Evolutionary conservation across 1,139 yeast species (phyloP).

Genomic region (Scheffersomyces quercinus): DNA sequence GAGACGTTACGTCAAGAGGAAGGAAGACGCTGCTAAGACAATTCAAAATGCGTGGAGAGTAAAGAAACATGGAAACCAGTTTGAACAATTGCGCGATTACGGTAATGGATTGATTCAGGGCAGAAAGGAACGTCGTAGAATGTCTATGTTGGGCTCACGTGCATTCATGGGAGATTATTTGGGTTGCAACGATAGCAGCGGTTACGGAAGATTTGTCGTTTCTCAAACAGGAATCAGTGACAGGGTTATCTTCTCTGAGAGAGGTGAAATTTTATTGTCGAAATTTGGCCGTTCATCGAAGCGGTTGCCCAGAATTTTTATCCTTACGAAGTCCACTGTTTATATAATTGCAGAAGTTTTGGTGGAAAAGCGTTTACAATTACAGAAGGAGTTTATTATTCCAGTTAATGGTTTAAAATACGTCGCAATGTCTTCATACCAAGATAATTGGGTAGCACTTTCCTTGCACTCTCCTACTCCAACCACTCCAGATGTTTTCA

Average conservation of each 20-base stretch:
- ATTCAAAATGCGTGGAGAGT: slow-evolving; percentile 87
- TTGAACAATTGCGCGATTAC: slow-evolving; percentile 78
- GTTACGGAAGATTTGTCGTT: slow-evolving; percentile 68
- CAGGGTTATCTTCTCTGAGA: slow-evolving; percentile 70
- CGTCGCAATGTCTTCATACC: slow-evolving; percentile 69
- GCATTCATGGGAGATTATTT: slow-evolving; percentile 95
- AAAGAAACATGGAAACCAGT: slow-evolving; percentile 77
- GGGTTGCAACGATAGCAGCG: slow-evolving; percentile 73
- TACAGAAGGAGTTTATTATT: slow-evolving; percentile 64
- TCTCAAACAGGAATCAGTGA: slow-evolving; percentile 72
- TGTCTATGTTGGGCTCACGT: slow-evolving; percentile 85
- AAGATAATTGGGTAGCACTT: slow-evolving; percentile 93
- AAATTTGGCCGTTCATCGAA: slow-evolving; percentile 93
- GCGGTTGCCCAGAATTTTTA: slow-evolving; percentile 69
- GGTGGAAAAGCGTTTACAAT: slow-evolving; percentile 69
- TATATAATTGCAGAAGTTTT: slow-evolving; percentile 73
- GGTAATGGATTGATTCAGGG: slow-evolving; percentile 72
- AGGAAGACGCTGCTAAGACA: slow-evolving; percentile 82
- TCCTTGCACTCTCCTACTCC: slow-evolving; percentile 54
- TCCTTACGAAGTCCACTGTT: slow-evolving; percentile 63
- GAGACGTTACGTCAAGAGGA: slow-evolving; percentile 78
- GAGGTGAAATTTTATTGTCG: slow-evolving; percentile 78
- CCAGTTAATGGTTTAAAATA: slow-evolving; percentile 62
- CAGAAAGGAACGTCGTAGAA: slow-evolving; percentile 85
- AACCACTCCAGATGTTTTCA: slow-evolving; percentile 72